Base-by-base conservation (phyloP, 371 early-diverging fungal genomes). In the Mortierella sp. region DNA sequence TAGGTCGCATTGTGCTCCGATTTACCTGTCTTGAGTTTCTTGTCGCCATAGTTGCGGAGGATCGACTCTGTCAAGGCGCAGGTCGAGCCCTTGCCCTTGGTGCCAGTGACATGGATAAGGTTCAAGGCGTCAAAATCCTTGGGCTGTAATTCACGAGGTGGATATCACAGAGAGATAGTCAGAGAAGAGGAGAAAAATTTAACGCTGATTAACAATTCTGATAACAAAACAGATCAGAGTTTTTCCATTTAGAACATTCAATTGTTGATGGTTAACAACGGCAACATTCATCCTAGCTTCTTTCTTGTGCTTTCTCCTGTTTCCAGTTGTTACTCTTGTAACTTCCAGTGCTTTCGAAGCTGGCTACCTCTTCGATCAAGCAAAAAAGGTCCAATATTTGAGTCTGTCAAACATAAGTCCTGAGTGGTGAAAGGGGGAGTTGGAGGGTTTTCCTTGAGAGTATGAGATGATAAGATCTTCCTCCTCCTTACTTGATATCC, bases 61-160 rank as follows among this genome's bases (percentile, higher is more conserved):
- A 96, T 91, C 21, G 95, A 92, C 65, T 94, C 94, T 2, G 92
- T 88, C 54, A 97, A 90, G 3, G 95, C 95, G 63, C 93, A 92
- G 3, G 97, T 96, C 3, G 96, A 95, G 14, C 97, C 97, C 77
- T 97, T 97, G 76, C 97, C 97, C 76, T 97, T 97, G 44, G 97
- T 97, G 21, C 97, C 97, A 31, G 97, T 90, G 34, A 97, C 91
- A 78, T 97, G 97, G 63, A 97, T 95, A 38, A 96, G 80, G 78
- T 96, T 95, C 55, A 97, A 88, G 44, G 88, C 80, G 87, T 97
- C 90, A 65, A 97, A 92, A n/a, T 84, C 78, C 52, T 77, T 71
- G 5, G 78, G 77, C 84, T 80, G 50, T 7, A 63, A 68, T 19
- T 24, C 55, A 71, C 24, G 52, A 26, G 70, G 24, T 48, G 48